Percentiles rank a stretch among this genome's conserved stretches.
Conservation (phyloP, 2,329 filamentous ascomycete genomes). For the Trichoderma arundinaceum region DNA sequence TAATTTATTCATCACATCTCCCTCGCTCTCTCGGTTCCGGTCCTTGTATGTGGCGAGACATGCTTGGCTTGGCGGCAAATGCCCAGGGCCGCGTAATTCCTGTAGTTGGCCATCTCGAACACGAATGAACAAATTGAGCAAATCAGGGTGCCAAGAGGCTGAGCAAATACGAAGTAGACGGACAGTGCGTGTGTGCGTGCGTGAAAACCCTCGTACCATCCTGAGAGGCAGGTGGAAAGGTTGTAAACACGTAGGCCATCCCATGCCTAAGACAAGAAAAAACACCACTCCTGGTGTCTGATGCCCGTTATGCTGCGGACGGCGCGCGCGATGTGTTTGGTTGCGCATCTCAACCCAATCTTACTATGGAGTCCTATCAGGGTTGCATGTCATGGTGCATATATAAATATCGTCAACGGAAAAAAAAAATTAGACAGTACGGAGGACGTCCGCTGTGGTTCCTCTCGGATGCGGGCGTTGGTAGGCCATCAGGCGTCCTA, state of each 20-base stretch:
- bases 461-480: constrained; percentile 18
- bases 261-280: constrained; percentile 4
- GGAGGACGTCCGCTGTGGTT: constrained; percentile 17
- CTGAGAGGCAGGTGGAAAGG: not conserved
- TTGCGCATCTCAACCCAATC: constrained; percentile 7
- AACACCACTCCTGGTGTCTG: constrained; percentile 1
- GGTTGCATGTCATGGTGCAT: constrained; percentile 2
- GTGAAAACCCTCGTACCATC: not conserved
- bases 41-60: not conserved
- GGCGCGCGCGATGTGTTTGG: not conserved
- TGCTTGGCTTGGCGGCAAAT: not conserved
- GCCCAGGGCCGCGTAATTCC: not conserved
- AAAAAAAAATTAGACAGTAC: not conserved
- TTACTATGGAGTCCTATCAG: constrained; percentile 6
- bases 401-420: constrained; percentile 15
- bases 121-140: not conserved
- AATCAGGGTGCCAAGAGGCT: constrained; percentile 4
- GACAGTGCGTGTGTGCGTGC: not conserved
- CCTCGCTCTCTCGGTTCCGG: not conserved
- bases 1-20: not conserved
- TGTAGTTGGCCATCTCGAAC: not conserved
- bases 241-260: constrained; percentile 1
- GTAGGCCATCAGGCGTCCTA: constrained; percentile 11
- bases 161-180: not conserved
- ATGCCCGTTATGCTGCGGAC: not conserved